Conservation (phyloP, 352 stramenopile species). For the Pythium scleroteichum region DNA sequence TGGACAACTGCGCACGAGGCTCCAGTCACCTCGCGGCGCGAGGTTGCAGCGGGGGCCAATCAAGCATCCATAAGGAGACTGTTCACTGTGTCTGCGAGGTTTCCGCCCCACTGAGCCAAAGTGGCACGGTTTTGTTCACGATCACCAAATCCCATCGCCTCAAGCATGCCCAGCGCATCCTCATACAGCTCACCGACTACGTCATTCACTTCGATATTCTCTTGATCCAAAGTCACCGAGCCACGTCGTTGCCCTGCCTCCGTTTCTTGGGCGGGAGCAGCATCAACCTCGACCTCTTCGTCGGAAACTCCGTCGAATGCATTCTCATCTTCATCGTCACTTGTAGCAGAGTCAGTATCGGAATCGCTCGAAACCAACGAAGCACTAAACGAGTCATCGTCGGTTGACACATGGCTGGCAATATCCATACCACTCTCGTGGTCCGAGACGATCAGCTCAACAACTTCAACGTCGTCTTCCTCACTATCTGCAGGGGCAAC, state of each 20-base stretch:
- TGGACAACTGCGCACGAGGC: background rate
- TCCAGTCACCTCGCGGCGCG: background rate
- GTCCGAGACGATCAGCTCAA: constrained; percentile 6
- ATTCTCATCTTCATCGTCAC: background rate
- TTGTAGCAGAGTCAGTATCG: background rate
- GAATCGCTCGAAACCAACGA: constrained; percentile 4
- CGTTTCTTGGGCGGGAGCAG: background rate
- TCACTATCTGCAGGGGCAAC: too few species aligned
- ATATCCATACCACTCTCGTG: constrained; percentile 17
- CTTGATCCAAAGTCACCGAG: background rate
- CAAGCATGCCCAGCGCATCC: constrained; percentile 44
- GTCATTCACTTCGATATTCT: constrained; percentile 3
- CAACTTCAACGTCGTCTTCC: constrained; percentile 18
- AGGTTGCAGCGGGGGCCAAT: background rate
- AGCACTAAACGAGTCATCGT: constrained; percentile 1
- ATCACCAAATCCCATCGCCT: constrained; percentile 66
- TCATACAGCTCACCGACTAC: constrained; percentile 33
- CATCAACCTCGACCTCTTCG: background rate
- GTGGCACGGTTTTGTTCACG: constrained; percentile 44
- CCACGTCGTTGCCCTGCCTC: background rate
- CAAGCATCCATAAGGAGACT: constrained; percentile 43
- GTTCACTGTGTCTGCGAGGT: constrained; percentile 51
- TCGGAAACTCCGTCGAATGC: background rate
- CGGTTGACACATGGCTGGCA: constrained; percentile 5
- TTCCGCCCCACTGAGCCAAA: constrained; percentile 46